Evolutionary conservation across 306 rosid genomes (phyloP).

Genomic region (Herpetospermum pedunculosum): DNA sequence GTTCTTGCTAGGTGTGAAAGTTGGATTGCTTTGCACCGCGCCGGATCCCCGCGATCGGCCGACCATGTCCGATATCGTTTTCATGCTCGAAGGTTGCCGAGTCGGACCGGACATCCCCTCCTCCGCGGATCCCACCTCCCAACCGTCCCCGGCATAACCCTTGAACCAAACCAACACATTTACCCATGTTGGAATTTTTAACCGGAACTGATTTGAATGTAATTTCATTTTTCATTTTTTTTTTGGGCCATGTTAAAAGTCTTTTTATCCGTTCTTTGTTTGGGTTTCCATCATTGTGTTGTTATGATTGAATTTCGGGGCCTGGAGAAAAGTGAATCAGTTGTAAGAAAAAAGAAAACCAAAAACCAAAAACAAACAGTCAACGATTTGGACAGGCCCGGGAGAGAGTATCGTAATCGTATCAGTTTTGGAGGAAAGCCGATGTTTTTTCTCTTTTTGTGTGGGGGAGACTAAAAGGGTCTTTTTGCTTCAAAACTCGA

Average conservation of each 20-base stretch:
- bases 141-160: slow-evolving; percentile 50
- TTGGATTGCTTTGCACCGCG: slow-evolving; percentile 85
- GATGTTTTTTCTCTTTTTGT: neutral
- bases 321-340: neutral
- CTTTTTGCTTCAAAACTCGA: neutral
- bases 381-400: slow-evolving; percentile 9
- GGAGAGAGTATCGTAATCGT: neutral
- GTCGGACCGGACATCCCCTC: slow-evolving; percentile 83
- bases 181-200: neutral
- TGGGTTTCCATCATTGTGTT: neutral
- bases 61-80: slow-evolving; percentile 88
- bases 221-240: neutral
- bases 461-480: neutral
- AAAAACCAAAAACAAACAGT: neutral
- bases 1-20: slow-evolving; percentile 83
- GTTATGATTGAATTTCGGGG: neutral
- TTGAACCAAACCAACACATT: neutral
- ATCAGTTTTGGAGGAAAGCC: neutral
- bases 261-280: neutral
- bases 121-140: slow-evolving; percentile 86
- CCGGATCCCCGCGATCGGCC: slow-evolving; percentile 90
- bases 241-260: neutral
- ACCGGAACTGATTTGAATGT: slow-evolving; percentile 7
- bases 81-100: slow-evolving; percentile 98
- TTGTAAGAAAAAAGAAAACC: neutral